A percentile compares a stretch with the other conserved stretches of the same genome.
phyloP scores from a whole-genome alignment of 495 filamentous ascomycete species.

The Physcia stellaris region DNA sequence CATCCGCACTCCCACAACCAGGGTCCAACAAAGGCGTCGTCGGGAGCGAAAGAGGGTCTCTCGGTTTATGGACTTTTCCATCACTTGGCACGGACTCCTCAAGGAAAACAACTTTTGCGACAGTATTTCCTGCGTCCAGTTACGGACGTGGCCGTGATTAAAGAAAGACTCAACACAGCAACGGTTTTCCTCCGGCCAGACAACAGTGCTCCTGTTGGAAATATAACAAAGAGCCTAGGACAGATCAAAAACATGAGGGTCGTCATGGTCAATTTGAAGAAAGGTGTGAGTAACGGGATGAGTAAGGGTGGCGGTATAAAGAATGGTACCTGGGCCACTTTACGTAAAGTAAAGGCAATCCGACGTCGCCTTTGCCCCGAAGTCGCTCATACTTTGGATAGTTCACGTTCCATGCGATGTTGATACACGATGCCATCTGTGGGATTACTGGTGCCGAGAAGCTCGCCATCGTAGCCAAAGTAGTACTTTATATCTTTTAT shows the following conservation, averaged over 20 bases:
- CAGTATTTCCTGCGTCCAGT: conserved; percentile 80
- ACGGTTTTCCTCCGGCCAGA: conserved; percentile 54
- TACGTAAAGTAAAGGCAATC: too few relatives aligned
- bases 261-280: conserved; percentile 55
- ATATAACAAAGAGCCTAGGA: conserved; percentile 49
- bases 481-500: too few relatives aligned
- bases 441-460: conserved; percentile 43
- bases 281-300: conserved; percentile 54
- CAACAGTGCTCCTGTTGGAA: conserved; percentile 42
- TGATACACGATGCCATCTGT: conserved; percentile 49
- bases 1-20: conserved; percentile 78
- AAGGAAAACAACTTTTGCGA: conserved; percentile 63
- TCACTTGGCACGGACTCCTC: conserved; percentile 63
- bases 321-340: conserved; percentile 55
- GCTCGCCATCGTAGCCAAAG: conserved; percentile 45
- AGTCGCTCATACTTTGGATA: conserved; percentile 15
- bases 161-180: conserved; percentile 61
- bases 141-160: conserved; percentile 49
- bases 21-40: conserved; percentile 51
- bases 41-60: conserved; percentile 74
- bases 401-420: conserved; percentile 55
- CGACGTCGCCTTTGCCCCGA: too few relatives aligned
- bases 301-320: conserved; percentile 44
- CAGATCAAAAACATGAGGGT: conserved; percentile 69
- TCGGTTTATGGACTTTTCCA: conserved; percentile 79